These are phyloP conservation scores for Arthrobotrys conoides DNA, from an alignment of 2,329 filamentous ascomycete species.

Conservation along the genomic window DNA sequence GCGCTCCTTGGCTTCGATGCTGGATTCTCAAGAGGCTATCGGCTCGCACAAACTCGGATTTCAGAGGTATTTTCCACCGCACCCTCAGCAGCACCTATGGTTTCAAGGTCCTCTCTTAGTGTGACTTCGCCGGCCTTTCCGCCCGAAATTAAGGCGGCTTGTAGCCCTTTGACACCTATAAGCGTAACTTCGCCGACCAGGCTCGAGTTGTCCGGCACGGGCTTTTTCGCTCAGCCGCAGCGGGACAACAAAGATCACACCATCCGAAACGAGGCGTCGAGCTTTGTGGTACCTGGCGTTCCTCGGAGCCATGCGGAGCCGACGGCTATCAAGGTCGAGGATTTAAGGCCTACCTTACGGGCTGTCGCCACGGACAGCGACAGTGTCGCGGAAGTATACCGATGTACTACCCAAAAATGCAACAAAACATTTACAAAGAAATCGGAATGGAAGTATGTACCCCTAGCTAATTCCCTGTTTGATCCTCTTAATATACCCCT, in stretches of 20 bases:
- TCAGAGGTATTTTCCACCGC: slow-evolving; percentile 10
- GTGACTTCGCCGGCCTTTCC: slow-evolving; percentile 42
- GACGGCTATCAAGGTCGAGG: slow-evolving; percentile 16
- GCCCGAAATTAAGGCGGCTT: slow-evolving; percentile 13
- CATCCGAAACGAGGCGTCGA: slow-evolving; percentile 24
- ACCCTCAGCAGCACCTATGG: background rate
- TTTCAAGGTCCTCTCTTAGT: slow-evolving; percentile 19
- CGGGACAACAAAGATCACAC: background rate
- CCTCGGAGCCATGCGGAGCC: slow-evolving; percentile 24
- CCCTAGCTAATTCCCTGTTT: background rate
- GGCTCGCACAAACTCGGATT: slow-evolving; percentile 17
- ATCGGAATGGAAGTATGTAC: slow-evolving; percentile 51
- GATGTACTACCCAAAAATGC: slow-evolving; percentile 39
- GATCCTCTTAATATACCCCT: background rate
- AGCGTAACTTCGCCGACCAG: slow-evolving; percentile 46
- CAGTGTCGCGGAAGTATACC: slow-evolving; percentile 6
- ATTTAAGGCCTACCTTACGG: slow-evolving; percentile 25
- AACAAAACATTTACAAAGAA: slow-evolving; percentile 42
- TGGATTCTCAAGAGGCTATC: slow-evolving; percentile 39
- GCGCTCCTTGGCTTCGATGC: slow-evolving; percentile 38
- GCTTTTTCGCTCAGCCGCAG: slow-evolving; percentile 29
- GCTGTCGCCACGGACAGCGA: slow-evolving; percentile 38
- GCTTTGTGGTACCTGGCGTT: slow-evolving; percentile 27
- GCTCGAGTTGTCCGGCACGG: slow-evolving; percentile 11
- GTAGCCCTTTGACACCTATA: slow-evolving; percentile 42